A percentile compares a stretch with the other conserved stretches of the same genome.
Evolutionary conservation across 495 filamentous ascomycete species (phyloP).

Genomic region (Beverwykella pulmonaria): DNA sequence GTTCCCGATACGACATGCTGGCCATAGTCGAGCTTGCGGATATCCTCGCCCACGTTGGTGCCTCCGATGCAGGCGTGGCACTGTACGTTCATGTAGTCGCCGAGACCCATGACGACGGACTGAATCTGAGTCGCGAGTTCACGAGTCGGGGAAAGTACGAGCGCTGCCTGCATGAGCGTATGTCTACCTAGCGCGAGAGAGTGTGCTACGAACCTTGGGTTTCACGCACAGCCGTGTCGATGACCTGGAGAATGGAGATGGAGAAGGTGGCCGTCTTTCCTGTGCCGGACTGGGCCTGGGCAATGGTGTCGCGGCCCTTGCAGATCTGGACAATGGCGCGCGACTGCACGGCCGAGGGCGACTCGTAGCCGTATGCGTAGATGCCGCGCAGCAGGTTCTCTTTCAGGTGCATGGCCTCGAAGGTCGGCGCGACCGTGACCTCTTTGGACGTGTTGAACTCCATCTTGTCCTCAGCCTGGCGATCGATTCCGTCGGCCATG

Average conservation of each 20-base stretch:
- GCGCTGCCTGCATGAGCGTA: conserved; percentile 35
- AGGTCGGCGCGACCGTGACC: conserved; percentile 80
- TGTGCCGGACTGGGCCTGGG: conserved; percentile 98
- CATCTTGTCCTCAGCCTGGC: conserved; percentile 90
- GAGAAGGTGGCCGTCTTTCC: conserved; percentile 99
- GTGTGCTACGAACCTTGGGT: conserved; percentile 65
- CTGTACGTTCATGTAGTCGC: conserved; percentile 99
- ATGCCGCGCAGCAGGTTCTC: conserved; percentile 95
- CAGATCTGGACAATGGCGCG: conserved; percentile 98
- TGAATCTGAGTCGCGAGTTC: conserved; percentile 98
- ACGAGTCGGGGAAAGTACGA: conserved; percentile 95
- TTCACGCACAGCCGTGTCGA: conserved; percentile 66
- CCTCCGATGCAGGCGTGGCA: conserved; percentile 99
- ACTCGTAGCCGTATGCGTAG: conserved; percentile 98
- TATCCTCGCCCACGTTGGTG: conserved; percentile 96
- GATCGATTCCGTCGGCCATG: conserved; percentile 96
- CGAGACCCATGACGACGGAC: conserved; percentile 93
- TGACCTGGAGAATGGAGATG: conserved; percentile 92
- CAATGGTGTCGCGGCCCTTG: conserved; percentile 97
- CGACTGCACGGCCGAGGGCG: conserved; percentile 94
- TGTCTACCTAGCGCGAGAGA: neutral
- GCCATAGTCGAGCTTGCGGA: conserved; percentile 93
- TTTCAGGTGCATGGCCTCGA: conserved; percentile 83
- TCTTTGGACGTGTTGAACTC: conserved; percentile 98
- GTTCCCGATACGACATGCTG: conserved; percentile 97